phyloP scores from a whole-genome alignment of 148 eudicot species.

The Rhododendron ferrugineum region DNA sequence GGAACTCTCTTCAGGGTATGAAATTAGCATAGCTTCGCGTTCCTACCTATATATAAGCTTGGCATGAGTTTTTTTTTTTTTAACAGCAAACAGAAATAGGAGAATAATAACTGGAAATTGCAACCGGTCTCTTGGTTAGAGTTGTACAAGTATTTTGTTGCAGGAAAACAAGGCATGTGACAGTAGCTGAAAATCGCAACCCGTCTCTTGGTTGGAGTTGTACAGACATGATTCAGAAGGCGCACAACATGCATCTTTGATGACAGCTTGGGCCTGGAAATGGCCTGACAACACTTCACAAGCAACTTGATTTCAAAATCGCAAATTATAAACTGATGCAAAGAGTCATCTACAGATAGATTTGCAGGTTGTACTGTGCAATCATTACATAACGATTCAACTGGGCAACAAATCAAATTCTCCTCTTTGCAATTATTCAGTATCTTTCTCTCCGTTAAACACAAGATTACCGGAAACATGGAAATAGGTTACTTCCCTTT shows the following conservation, averaged over 20 bases:
- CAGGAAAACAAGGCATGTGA: too few relatives aligned
- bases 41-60: too few relatives aligned
- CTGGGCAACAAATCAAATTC: neutral
- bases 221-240: neutral
- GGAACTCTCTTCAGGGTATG: too few relatives aligned
- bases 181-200: too few relatives aligned
- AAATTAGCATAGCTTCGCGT: neutral
- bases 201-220: too few relatives aligned
- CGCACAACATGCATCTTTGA: neutral
- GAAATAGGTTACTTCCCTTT: neutral
- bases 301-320: neutral
- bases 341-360: neutral
- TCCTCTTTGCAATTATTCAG: slow-evolving; percentile 7
- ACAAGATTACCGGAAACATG: slow-evolving; percentile 15
- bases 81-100: too few relatives aligned
- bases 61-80: too few relatives aligned
- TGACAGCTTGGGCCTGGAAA: neutral
- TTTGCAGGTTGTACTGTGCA: neutral
- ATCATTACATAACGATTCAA: neutral
- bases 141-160: too few relatives aligned
- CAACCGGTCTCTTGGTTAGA: too few relatives aligned
- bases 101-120: too few relatives aligned
- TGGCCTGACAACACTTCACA: neutral
- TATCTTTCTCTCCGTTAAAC: slow-evolving; percentile 10
- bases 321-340: too few relatives aligned